phyloP scores from a whole-genome alignment of 768 basidiomycete genomes.

The Phanerochaete carnosa region DNA sequence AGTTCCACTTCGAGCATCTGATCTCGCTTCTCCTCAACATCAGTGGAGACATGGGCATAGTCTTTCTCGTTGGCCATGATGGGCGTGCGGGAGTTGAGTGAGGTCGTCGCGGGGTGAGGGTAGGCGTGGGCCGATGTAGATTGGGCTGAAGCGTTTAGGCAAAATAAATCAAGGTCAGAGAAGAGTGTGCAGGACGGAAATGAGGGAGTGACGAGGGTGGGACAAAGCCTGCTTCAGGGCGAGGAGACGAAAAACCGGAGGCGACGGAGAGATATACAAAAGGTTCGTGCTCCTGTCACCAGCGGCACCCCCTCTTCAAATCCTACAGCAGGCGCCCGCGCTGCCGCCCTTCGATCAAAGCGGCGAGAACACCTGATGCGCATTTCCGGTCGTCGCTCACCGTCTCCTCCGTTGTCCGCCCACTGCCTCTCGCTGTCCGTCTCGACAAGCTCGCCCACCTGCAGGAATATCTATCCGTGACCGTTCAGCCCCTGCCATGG shows the following conservation, averaged over 20 bases:
- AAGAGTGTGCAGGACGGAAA: slow-evolving; percentile 4
- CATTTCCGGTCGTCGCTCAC: background rate
- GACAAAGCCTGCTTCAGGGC: slow-evolving; percentile 5
- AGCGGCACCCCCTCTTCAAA: background rate
- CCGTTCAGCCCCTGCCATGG: too few species aligned
- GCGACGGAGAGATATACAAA: slow-evolving; percentile 6
- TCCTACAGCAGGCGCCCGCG: background rate
- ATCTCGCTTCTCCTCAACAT: slow-evolving; percentile 2
- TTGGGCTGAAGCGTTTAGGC: background rate
- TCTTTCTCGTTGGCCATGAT: slow-evolving; percentile 26
- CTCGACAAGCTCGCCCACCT: background rate
- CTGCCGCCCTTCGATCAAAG: background rate
- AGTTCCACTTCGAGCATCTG: slow-evolving; percentile 24
- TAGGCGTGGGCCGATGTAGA: background rate
- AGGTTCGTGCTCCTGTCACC: background rate
- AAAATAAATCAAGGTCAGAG: background rate
- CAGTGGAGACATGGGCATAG: slow-evolving; percentile 46
- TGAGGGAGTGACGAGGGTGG: slow-evolving; percentile 16
- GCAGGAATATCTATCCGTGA: background rate
- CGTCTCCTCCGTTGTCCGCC: background rate
- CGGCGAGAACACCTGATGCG: background rate
- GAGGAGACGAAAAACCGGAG: slow-evolving; percentile 3
- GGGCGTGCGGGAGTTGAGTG: background rate
- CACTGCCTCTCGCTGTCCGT: background rate
- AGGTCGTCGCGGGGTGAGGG: slow-evolving; percentile 1